Percentiles rank a stretch among this genome's conserved stretches.
phyloP scores from a whole-genome alignment of 208 protist species.

The Naegleria lovaniensis region DNA sequence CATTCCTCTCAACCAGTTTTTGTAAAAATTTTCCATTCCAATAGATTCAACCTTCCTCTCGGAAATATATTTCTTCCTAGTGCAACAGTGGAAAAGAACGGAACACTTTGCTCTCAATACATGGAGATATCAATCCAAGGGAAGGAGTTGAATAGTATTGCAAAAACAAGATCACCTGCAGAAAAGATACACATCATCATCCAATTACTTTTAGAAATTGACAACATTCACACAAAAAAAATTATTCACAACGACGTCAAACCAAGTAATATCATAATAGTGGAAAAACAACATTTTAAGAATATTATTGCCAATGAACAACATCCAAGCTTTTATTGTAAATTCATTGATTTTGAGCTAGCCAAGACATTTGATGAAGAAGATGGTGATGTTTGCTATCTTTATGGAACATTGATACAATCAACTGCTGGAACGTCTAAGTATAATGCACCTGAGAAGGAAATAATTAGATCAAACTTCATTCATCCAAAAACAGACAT shows the following conservation, averaged over 20 bases:
- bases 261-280: not conserved
- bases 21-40: not conserved
- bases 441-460: not conserved
- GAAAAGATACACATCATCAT: not conserved
- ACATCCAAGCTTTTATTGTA: not conserved
- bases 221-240: not conserved
- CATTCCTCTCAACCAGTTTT: not conserved
- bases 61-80: not conserved
- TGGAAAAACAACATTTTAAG: not conserved
- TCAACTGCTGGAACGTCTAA: not conserved
- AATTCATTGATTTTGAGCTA: not conserved
- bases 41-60: not conserved
- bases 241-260: not conserved
- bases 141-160: not conserved
- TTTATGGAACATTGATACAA: not conserved
- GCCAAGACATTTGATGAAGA: not conserved
- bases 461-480: not conserved
- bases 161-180: not conserved
- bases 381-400: not conserved
- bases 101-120: not conserved
- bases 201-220: not conserved
- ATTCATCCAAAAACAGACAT: not conserved
- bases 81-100: not conserved
- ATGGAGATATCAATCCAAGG: not conserved
- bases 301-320: too few relatives aligned